phyloP scores from a whole-genome alignment of 495 filamentous ascomycete genomes.

The Apiosordaria backusii region DNA sequence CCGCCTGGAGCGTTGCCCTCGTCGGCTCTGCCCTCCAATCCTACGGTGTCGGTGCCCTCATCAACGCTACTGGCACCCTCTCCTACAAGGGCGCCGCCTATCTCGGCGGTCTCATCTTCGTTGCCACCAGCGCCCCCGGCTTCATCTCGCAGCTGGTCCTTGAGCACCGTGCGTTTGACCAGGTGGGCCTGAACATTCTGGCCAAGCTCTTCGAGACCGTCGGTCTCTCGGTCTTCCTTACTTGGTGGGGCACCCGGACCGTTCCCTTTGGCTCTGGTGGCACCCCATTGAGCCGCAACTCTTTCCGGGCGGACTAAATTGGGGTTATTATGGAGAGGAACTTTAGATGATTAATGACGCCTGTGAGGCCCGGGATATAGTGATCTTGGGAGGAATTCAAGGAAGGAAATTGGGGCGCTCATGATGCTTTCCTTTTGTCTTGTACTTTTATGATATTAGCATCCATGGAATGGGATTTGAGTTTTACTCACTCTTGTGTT shows the following conservation, averaged over 20 bases:
- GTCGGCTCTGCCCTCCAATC: conserved; percentile 85
- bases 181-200: conserved; percentile 76
- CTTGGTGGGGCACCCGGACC: conserved; percentile 95
- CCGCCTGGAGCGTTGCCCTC: conserved; percentile 86
- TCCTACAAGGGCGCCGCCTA: conserved; percentile 97
- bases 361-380: not conserved
- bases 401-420: not conserved
- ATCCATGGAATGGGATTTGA: not conserved
- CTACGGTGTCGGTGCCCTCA: conserved; percentile 90
- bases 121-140: conserved; percentile 80
- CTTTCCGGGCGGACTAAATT: conserved; percentile 19
- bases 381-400: not conserved
- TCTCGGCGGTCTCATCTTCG: conserved; percentile 84
- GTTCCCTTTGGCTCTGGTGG: conserved; percentile 64
- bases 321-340: not conserved
- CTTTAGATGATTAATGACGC: not conserved
- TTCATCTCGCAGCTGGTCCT: conserved; percentile 81
- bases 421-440: not conserved
- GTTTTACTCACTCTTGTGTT: not conserved
- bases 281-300: conserved; percentile 19
- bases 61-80: conserved; percentile 91
- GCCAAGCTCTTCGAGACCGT: conserved; percentile 89
- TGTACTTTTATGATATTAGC: not conserved
- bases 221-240: conserved; percentile 85
- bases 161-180: conserved; percentile 88